Evolutionary conservation across 2,329 filamentous ascomycete genomes (phyloP), one percentile per base, ranked within the genome.

Genomic region (Aureobasidium zeae): DNA sequence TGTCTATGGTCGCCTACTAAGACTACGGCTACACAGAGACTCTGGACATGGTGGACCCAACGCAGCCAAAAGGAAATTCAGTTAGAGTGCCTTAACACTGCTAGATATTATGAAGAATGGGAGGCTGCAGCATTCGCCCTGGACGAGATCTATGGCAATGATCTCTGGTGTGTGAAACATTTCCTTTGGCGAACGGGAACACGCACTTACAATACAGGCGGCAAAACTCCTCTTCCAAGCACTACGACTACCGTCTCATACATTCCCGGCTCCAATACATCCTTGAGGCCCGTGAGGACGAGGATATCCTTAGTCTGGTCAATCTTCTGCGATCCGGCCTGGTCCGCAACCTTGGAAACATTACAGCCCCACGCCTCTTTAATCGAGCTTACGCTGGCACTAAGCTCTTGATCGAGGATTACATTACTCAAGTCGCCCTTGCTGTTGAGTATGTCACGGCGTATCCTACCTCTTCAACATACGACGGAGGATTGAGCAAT

Each of bases 381-480:
- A 88, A 88, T 55, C 76, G 81, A 46, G 83, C 86, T 10, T 91
- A 91, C 58, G 82, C 83, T 1, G 88, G 88, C 12, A 94, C 88
- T 1, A 95, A 95, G 60, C 76, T 84, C 42, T 67, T 94, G 35
- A 93, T 95, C 49, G 87, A 94, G 57, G 84, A 93, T 61, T 95
- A 95, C 57, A 81, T 94, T 49, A 79, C 81, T 1, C 80, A 89
- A 57, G 81, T 94, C 25, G 83, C 83, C n/a, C 76, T 83, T 47
- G 82, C 85, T 2, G 77, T 94, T 43, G 76, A 84, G 48, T 81
- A 88, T 56, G 80, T 95, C 26, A 80, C 79, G 20, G 66, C 68
- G 15, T 70, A 86, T 41, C 78, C 82, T 15, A 81, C 76, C 0
- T 46, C 47, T 9, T 32, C 49, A 45, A 63, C 54, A 61, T 36